These are phyloP conservation scores for Hygrocybe punicea DNA, from an alignment of 768 basidiomycete species.

Conservation along the genomic window DNA sequence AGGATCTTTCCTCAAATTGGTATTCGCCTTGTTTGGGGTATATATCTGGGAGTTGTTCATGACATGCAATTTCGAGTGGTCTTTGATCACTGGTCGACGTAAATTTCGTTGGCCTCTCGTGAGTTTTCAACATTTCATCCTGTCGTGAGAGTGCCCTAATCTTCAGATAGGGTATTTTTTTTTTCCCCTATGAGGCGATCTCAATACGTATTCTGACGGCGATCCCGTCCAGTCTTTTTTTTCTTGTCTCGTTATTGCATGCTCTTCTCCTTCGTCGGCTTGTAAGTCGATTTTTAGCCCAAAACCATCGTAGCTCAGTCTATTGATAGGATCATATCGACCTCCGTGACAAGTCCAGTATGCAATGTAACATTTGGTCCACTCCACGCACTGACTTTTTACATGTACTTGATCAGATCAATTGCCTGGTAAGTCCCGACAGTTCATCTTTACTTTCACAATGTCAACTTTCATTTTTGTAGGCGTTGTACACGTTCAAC, in stretches of 20 bases:
- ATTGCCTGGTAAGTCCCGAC: constrained; percentile 49
- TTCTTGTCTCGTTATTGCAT: constrained; percentile 72
- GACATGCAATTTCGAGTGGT: constrained; percentile 67
- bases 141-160: background rate
- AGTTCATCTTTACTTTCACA: constrained; percentile 1
- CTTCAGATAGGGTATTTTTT: constrained; percentile 19
- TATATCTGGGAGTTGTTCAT: constrained; percentile 66
- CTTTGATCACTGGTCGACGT: constrained; percentile 54
- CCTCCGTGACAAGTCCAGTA: constrained; percentile 50
- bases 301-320: background rate
- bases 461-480: constrained; percentile 69
- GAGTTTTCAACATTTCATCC: constrained; percentile 24
- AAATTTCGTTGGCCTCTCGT: constrained; percentile 70
- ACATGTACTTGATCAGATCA: constrained; percentile 40
- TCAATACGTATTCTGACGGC: background rate
- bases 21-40: constrained; percentile 62
- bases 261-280: constrained; percentile 58
- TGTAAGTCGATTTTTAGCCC: constrained; percentile 41
- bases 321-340: constrained; percentile 50
- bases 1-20: constrained; percentile 59
- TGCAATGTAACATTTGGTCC: constrained; percentile 9
- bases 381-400: constrained; percentile 13
- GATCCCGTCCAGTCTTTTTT: constrained; percentile 46
- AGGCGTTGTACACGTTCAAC: constrained; percentile 58
- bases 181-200: background rate